These are phyloP conservation scores for Aspergillus latus DNA, from an alignment of 2,329 filamentous ascomycete genomes.

Conservation along the genomic window DNA sequence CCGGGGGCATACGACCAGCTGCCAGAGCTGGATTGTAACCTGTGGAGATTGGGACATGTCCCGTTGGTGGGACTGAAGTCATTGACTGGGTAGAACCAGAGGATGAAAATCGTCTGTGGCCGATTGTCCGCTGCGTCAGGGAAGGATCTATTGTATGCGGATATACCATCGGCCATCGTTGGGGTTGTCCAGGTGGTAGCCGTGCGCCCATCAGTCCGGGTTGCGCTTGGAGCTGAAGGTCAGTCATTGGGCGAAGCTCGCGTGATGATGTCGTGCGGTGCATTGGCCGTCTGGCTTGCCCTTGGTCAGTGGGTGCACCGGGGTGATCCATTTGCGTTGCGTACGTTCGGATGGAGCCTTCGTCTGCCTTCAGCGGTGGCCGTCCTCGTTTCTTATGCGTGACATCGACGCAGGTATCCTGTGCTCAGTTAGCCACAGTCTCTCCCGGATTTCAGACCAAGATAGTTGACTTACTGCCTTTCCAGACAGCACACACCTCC, in stretches of 20 bases:
- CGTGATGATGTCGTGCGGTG: slow-evolving; percentile 40
- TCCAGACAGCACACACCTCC: slow-evolving; percentile 46
- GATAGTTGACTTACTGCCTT: slow-evolving; percentile 43
- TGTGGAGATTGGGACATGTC: slow-evolving; percentile 27
- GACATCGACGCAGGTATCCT: slow-evolving; percentile 48
- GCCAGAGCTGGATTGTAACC: slow-evolving; percentile 30
- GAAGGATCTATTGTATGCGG: slow-evolving; percentile 31
- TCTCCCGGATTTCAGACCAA: not conserved
- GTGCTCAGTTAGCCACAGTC: not conserved
- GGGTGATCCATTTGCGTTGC: slow-evolving; percentile 30
- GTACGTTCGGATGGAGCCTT: slow-evolving; percentile 36
- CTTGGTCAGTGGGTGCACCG: slow-evolving; percentile 27
- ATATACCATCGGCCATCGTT: slow-evolving; percentile 36
- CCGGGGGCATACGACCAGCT: slow-evolving; percentile 20
- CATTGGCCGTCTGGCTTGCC: slow-evolving; percentile 27
- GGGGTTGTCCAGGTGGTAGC: slow-evolving; percentile 26
- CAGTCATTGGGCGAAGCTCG: slow-evolving; percentile 40
- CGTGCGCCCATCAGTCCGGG: slow-evolving; percentile 22
- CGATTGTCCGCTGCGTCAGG: slow-evolving; percentile 25
- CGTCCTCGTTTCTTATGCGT: slow-evolving; percentile 50
- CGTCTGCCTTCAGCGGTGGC: slow-evolving; percentile 46
- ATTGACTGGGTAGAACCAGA: slow-evolving; percentile 31
- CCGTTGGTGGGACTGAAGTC: slow-evolving; percentile 26
- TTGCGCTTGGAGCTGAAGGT: slow-evolving; percentile 31
- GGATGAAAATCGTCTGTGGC: slow-evolving; percentile 35